A percentile compares a stretch with the other conserved stretches of the same genome.
These are phyloP conservation scores for Acanthamoeba royreba DNA, from an alignment of 208 protist species.

Conservation along the genomic window DNA sequence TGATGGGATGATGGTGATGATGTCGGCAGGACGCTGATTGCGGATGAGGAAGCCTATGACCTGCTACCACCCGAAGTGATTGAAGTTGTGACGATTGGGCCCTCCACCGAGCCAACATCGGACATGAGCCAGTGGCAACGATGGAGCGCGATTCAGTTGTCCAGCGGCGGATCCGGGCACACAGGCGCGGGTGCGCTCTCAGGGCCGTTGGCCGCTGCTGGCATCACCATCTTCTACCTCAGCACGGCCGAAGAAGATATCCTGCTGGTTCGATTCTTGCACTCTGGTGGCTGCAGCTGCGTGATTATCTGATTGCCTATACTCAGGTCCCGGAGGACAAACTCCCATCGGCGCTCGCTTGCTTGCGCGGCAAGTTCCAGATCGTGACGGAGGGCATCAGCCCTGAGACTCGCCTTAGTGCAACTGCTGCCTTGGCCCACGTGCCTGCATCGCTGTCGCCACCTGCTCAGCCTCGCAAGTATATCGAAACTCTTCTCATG, in stretches of 20 bases:
- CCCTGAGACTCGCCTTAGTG: not conserved
- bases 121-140: not conserved
- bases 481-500: not conserved
- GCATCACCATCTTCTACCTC: slow-evolving; percentile 47
- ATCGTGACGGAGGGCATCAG: slow-evolving; percentile 42
- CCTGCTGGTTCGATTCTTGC: not conserved
- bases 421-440: not conserved
- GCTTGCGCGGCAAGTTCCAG: not conserved
- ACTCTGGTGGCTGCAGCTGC: not conserved
- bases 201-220: not conserved
- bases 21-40: not conserved
- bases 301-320: not conserved
- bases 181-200: not conserved
- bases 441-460: not conserved
- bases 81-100: not conserved
- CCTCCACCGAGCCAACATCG: not conserved
- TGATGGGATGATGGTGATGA: not conserved
- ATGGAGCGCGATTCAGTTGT: slow-evolving; percentile 5
- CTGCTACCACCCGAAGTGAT: not conserved
- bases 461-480: not conserved
- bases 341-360: not conserved
- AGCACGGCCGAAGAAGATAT: not conserved
- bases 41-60: slow-evolving; percentile 21
- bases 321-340: slow-evolving; percentile 26
- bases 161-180: not conserved